phyloP scores from a whole-genome alignment of 352 stramenopile genomes.

The Pythium folliculosum region DNA sequence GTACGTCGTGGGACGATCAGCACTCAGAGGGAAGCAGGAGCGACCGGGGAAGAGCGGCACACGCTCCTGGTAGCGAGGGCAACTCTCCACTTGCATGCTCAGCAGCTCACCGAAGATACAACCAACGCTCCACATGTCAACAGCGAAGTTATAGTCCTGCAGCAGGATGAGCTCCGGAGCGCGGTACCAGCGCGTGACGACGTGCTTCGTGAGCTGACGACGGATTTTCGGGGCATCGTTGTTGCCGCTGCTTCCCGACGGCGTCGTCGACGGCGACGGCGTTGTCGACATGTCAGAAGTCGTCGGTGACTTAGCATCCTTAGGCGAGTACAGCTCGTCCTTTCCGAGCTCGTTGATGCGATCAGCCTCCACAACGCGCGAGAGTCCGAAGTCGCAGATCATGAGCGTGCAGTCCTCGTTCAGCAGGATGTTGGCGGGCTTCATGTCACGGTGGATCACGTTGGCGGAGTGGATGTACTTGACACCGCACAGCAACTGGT shows the following conservation, averaged over 20 bases:
- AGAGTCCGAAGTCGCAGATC: slow-evolving; percentile 87
- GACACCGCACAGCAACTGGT: slow-evolving; percentile 93
- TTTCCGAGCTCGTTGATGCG: slow-evolving; percentile 77
- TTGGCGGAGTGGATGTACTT: slow-evolving; percentile 96
- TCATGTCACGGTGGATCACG: slow-evolving; percentile 90
- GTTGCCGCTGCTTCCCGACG: slow-evolving; percentile 51
- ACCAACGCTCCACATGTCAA: slow-evolving; percentile 99
- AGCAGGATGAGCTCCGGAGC: slow-evolving; percentile 96
- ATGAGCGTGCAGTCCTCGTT: slow-evolving; percentile 89
- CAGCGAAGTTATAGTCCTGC: slow-evolving; percentile 95
- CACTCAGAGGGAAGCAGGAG: slow-evolving; percentile 86
- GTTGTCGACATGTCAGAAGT: slow-evolving; percentile 66
- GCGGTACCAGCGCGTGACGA: slow-evolving; percentile 98
- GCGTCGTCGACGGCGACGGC: slow-evolving; percentile 69
- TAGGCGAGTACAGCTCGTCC: slow-evolving; percentile 71
- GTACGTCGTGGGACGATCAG: slow-evolving; percentile 80
- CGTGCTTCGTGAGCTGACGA: slow-evolving; percentile 97
- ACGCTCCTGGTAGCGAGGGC: slow-evolving; percentile 82
- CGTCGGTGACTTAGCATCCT: slow-evolving; percentile 76
- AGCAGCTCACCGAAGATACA: slow-evolving; percentile 92
- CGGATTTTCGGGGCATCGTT: slow-evolving; percentile 66
- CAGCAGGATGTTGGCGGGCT: slow-evolving; percentile 88
- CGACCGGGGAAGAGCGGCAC: slow-evolving; percentile 82
- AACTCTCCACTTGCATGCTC: slow-evolving; percentile 89
- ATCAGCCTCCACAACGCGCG: slow-evolving; percentile 78